Evolutionary conservation across 2,329 filamentous ascomycete genomes (phyloP).

Genomic region (Aphanoascus verrucosus): DNA sequence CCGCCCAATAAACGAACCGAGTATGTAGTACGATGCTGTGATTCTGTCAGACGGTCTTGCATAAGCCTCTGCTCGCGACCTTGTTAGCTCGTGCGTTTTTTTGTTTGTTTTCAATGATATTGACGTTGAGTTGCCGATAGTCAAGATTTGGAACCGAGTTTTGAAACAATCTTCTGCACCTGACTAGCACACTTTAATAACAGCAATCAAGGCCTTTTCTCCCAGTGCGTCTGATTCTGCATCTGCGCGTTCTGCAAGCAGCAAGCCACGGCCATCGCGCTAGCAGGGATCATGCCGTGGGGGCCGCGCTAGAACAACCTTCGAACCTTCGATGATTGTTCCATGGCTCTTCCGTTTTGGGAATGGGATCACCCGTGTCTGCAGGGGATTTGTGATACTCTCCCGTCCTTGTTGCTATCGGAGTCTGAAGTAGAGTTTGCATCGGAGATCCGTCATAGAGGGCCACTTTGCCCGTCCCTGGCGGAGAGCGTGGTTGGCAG

Average conservation of each 20-base stretch:
- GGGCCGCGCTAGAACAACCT: not conserved
- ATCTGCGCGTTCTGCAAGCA: not conserved
- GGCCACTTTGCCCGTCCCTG: not conserved
- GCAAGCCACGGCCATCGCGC: not conserved
- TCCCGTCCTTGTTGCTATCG: not conserved
- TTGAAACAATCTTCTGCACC: not conserved
- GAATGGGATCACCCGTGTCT: not conserved
- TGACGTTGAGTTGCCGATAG: not conserved
- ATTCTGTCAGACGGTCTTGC: not conserved
- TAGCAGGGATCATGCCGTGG: not conserved
- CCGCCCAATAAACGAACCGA: not conserved
- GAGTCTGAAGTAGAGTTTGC: not conserved
- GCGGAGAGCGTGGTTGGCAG: not conserved
- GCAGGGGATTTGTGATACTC: not conserved
- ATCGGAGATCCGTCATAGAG: too few species aligned
- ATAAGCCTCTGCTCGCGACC: not conserved
- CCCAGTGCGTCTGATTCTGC: too few species aligned
- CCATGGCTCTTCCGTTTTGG: slow-evolving; percentile 6
- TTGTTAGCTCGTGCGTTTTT: too few species aligned
- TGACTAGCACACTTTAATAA: too few species aligned
- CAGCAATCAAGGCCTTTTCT: too few species aligned
- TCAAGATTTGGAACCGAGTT: not conserved
- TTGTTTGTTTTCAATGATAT: not conserved
- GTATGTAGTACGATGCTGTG: too few species aligned
- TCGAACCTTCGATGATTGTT: slow-evolving; percentile 9